These are phyloP conservation scores for Coemansia sp. DNA, from an alignment of 192 early-diverging fungal genomes.

Conservation along the genomic window DNA sequence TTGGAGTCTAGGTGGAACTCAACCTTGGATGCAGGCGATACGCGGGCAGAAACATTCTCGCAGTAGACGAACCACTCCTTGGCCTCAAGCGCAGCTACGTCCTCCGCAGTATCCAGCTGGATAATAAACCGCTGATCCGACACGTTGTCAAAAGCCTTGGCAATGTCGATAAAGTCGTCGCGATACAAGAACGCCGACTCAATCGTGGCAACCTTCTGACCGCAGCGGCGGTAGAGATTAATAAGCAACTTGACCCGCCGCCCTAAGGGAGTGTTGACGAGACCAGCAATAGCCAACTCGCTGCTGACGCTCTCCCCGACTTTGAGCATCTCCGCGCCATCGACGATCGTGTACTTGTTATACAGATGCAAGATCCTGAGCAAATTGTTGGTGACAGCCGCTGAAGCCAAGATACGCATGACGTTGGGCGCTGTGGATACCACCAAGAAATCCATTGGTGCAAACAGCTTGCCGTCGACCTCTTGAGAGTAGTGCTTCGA, in stretches of 20 bases:
- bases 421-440: slow-evolving; percentile 78
- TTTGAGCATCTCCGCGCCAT: slow-evolving; percentile 63
- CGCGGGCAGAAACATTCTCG: slow-evolving; percentile 20
- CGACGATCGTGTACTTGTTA: slow-evolving; percentile 77
- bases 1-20: slow-evolving; percentile 83
- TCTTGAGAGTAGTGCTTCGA: slow-evolving; percentile 54
- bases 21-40: slow-evolving; percentile 60
- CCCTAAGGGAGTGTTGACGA: slow-evolving; percentile 80
- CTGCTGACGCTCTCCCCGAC: slow-evolving; percentile 77
- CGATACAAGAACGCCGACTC: slow-evolving; percentile 83
- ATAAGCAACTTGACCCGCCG: slow-evolving; percentile 82
- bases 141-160: slow-evolving; percentile 74
- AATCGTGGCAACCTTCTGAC: slow-evolving; percentile 69
- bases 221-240: slow-evolving; percentile 60
- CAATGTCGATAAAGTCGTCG: slow-evolving; percentile 70
- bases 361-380: slow-evolving; percentile 82
- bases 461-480: slow-evolving; percentile 58
- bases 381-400: slow-evolving; percentile 82
- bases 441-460: slow-evolving; percentile 92
- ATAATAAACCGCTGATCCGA: slow-evolving; percentile 72
- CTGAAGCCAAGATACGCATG: slow-evolving; percentile 80
- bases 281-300: slow-evolving; percentile 70
- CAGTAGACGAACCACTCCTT: slow-evolving; percentile 80
- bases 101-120: slow-evolving; percentile 66
- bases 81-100: slow-evolving; percentile 79